phyloP scores from a whole-genome alignment of 2,329 filamentous ascomycete genomes.

The Aspergillus sclerotialis region DNA sequence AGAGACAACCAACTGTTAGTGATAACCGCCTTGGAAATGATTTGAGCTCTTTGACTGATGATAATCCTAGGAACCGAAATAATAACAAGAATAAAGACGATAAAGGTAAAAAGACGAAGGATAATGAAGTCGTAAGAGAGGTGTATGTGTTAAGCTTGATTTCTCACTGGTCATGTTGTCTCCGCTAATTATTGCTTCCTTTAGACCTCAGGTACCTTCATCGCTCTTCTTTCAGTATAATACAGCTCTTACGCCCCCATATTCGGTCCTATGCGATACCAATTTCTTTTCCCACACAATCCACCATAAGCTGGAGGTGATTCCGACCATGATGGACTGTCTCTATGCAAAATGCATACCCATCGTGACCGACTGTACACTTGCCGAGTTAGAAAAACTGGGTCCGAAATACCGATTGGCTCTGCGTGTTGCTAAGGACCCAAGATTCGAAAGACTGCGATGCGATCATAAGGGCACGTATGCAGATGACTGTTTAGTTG shows the following conservation, averaged over 20 bases:
- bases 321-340: conserved; percentile 88
- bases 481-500: conserved; percentile 79
- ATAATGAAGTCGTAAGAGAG: conserved; percentile 10
- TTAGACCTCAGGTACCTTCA: conserved; percentile 53
- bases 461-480: conserved; percentile 89
- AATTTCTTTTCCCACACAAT: conserved; percentile 91
- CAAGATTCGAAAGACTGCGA: conserved; percentile 75
- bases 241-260: conserved; percentile 75
- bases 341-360: conserved; percentile 87
- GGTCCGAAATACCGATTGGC: conserved; percentile 85
- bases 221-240: conserved; percentile 87
- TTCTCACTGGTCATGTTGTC: too few species aligned
- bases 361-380: conserved; percentile 75
- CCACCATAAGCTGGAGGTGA: conserved; percentile 78
- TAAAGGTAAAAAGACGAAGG: conserved; percentile 10
- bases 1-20: conserved; percentile 63
- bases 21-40: background rate
- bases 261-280: conserved; percentile 74
- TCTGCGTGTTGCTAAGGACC: conserved; percentile 77
- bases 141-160: too few species aligned
- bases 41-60: conserved; percentile 4
- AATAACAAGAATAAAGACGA: conserved; percentile 10
- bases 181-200: too few species aligned
- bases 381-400: conserved; percentile 83
- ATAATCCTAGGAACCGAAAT: conserved; percentile 16